Percentiles rank a stretch among this genome's conserved stretches.
Conservation (phyloP, 345 rosid species). For the Toxicodendron radicans region DNA sequence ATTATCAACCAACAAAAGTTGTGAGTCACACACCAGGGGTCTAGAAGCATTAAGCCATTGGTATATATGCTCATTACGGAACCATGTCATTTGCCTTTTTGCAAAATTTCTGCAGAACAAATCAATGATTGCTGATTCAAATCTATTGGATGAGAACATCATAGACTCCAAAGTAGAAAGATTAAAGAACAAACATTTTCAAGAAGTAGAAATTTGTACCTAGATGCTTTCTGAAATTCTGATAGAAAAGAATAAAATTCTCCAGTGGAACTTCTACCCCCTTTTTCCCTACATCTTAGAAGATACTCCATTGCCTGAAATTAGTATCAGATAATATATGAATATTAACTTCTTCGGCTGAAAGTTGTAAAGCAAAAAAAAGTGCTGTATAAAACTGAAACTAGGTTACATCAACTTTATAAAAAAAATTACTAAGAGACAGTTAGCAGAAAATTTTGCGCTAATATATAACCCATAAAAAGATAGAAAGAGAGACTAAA, state of each 20-base stretch:
- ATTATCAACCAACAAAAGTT: not conserved
- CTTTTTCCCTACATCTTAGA: conserved; percentile 51
- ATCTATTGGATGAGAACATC: not conserved
- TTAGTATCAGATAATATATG: conserved; percentile 11
- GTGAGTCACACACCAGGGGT: conserved; percentile 58
- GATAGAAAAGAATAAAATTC: conserved; percentile 70
- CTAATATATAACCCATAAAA: not conserved
- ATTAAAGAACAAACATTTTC: not conserved
- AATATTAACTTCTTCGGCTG: not conserved
- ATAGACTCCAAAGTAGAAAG: not conserved
- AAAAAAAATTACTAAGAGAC: not conserved
- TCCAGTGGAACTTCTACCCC: conserved; percentile 58
- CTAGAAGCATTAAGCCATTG: conserved; percentile 91
- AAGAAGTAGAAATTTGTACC: conserved; percentile 45
- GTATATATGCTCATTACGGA: conserved; percentile 75
- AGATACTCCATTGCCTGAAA: conserved; percentile 88
- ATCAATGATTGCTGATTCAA: not conserved
- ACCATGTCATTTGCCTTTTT: conserved; percentile 95
- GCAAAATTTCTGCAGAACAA: conserved; percentile 75
- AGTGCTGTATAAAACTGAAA: not conserved
- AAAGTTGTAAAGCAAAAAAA: conserved; percentile 3
- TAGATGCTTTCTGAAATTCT: conserved; percentile 80
- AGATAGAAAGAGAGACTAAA: not conserved
- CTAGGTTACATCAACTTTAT: not conserved
- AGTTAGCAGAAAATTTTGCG: not conserved